A percentile compares a stretch with the other conserved stretches of the same genome.
Conservation (phyloP, 345 rosid species). For the Toxicodendron radicans region DNA sequence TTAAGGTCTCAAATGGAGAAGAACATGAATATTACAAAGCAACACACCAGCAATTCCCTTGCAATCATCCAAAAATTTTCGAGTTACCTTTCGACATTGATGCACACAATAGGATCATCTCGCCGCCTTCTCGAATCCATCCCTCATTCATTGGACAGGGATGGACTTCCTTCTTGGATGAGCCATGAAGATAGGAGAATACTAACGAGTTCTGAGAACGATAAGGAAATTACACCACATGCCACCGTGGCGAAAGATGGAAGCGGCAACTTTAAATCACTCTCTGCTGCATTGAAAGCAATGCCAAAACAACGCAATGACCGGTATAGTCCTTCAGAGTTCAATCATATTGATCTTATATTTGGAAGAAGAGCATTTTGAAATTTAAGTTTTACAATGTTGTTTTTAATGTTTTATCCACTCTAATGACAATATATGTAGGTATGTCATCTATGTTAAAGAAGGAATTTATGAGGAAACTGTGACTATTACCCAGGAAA, state of each 20-base stretch:
- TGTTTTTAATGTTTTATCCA: background rate
- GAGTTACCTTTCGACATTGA: conserved; percentile 22
- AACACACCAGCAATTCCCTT: conserved; percentile 71
- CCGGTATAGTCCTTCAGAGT: conserved; percentile 37
- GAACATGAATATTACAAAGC: conserved; percentile 40
- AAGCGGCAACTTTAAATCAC: conserved; percentile 68
- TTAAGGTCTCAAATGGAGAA: conserved; percentile 50
- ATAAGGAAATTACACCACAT: conserved; percentile 34
- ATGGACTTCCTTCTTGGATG: conserved; percentile 58
- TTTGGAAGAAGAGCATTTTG: background rate
- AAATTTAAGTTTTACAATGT: background rate
- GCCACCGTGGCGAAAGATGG: conserved; percentile 79
- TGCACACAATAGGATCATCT: conserved; percentile 27
- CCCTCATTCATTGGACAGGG: conserved; percentile 19
- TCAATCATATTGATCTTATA: background rate
- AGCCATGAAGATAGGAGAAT: conserved; percentile 56
- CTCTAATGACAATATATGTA: conserved; percentile 27
- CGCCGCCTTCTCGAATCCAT: conserved; percentile 11
- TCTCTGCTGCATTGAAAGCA: conserved; percentile 59
- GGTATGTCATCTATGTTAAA: conserved; percentile 72
- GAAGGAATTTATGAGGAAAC: conserved; percentile 65
- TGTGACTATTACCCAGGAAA: conserved; percentile 50
- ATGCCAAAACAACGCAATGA: conserved; percentile 56
- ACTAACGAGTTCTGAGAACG: conserved; percentile 32
- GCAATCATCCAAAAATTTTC: conserved; percentile 51